phyloP scores from a whole-genome alignment of 768 basidiomycete species.

The Tylopilus sp. region DNA sequence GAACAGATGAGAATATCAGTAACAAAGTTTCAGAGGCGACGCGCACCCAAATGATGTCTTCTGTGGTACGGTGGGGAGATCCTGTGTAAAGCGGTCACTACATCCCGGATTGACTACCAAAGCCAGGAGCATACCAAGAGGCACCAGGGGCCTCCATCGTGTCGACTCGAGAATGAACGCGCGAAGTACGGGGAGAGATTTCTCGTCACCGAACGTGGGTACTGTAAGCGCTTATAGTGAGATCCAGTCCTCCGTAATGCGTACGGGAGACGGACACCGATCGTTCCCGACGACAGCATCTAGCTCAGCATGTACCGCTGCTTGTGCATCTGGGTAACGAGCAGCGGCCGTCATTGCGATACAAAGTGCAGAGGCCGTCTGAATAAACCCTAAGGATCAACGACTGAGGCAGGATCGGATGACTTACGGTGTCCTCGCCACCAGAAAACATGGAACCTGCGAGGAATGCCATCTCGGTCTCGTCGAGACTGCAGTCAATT shows the following conservation, averaged over 20 bases:
- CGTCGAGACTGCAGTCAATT: constrained; percentile 43
- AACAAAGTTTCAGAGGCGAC: background rate
- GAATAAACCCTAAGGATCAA: background rate
- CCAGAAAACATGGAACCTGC: constrained; percentile 58
- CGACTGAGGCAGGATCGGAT: background rate
- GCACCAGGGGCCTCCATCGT: constrained; percentile 33
- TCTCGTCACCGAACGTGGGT: constrained; percentile 34
- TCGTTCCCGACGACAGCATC: constrained; percentile 44
- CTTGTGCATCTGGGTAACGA: constrained; percentile 46
- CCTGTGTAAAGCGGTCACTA: background rate
- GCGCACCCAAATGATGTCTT: constrained; percentile 18
- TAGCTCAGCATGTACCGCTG: constrained; percentile 48
- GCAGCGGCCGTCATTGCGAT: constrained; percentile 47
- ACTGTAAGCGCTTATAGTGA: constrained; percentile 16
- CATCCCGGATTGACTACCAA: background rate
- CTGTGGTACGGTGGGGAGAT: constrained; percentile 9
- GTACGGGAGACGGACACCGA: constrained; percentile 3
- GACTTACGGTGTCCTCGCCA: constrained; percentile 46
- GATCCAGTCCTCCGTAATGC: background rate
- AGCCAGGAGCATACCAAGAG: constrained; percentile 15
- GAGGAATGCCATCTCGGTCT: constrained; percentile 54
- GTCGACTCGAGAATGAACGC: constrained; percentile 36
- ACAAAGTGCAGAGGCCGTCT: constrained; percentile 49
- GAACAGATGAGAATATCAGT: background rate
- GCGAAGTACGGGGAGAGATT: constrained; percentile 27